Base-by-base conservation (phyloP, 2,329 filamentous ascomycete species). In the Colletotrichum destructivum region DNA sequence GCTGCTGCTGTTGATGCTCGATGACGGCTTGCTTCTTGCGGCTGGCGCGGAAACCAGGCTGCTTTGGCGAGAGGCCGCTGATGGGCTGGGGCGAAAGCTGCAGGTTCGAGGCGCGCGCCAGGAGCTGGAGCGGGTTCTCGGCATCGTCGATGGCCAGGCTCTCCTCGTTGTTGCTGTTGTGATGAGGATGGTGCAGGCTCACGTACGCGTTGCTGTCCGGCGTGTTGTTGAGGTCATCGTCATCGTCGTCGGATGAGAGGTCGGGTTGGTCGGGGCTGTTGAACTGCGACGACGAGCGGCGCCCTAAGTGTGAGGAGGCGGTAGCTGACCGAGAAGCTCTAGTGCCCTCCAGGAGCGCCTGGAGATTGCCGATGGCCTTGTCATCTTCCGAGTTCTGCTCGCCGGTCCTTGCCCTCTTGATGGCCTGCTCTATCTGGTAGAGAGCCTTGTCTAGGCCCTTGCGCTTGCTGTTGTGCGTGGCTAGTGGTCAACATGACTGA, bases 361-460 rank as follows among this genome's bases (percentile, higher is more conserved):
- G 81, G 23, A 86, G 80, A 71, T 84, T 82, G 8, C 82, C 77
- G 54, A 88, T 81, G 42, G 87, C 80, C 71, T 84, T 84, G 54
- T 83, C 81, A 64, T 87, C 86, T 35, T 87, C 84, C 0, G 81
- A 77, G 38, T 80, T 82, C 63, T 83, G 81, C 21, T 83, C 76
- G 56, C 85, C 83, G 62, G 86, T 79, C 65, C 85, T 84, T 31
- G 89, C 87, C 60, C 90, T 83, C 77, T 88, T 86, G 66, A 92
- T 83, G 15, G 91, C 92, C 79, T 94, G 90, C 77, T 94, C 91
- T 72, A 94, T 91, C 77, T 93, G 92, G 76, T 89, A 90, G 23
- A 94, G 87, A 3, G 92, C 92, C 81, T 94, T 94, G 73, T 94
- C 92, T 40, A 94, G 82, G 0, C 92, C 92, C 18, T 90, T 92